Evolutionary conservation across 2,329 filamentous ascomycete species (phyloP), one percentile per base, ranked within the genome.

Genomic region (Myriangium duriaei): DNA sequence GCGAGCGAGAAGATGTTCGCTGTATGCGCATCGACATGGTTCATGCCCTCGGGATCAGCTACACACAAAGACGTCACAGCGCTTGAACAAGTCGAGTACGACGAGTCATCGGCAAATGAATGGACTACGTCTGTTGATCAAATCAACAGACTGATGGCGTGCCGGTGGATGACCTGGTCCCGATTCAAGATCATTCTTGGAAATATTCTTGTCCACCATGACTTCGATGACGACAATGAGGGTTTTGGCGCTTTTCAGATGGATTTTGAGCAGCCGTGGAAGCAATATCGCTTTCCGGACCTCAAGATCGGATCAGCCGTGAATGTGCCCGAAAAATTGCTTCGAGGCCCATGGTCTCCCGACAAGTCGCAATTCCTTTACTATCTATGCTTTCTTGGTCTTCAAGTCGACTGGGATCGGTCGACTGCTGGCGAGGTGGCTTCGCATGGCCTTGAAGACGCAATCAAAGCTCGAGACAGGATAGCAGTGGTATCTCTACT

Each of bases 131-230:
- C 34, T 15, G 30, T 12, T 10, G 30, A 19, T 24, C 45, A 51
- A 5, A 39, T 50, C 7, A 48, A 46, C 11, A 45, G 53, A 4
- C 37, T 59, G 41, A 41, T 59, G 4, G 49, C 49, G 36, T 52
- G 52, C 36, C 48, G 47, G 11, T 59, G 56, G 47, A 47, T 58
- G 45, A 54, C 49, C n/a, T 58, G 50, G 49, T 32, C 37, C 7
- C 49, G 56, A 32, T 57, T 57, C 42, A 47, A 41, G 15, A 32
- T 30, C 6, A 55, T 50, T 50, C 40, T 52, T n/a, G 28, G 11
- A 32, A 30, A 30, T 30, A 39, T 18, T 30, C 36, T 26, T 26
- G 21, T 24, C 12, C 21, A 37, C 24, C 16, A 34, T 15, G 18
- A 21, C 17, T 30, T 11, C 29, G 14, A 18, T 9, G 26, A 19